phyloP scores from a whole-genome alignment of 139 green algal genomes.

The Eudorina sp. region DNA sequence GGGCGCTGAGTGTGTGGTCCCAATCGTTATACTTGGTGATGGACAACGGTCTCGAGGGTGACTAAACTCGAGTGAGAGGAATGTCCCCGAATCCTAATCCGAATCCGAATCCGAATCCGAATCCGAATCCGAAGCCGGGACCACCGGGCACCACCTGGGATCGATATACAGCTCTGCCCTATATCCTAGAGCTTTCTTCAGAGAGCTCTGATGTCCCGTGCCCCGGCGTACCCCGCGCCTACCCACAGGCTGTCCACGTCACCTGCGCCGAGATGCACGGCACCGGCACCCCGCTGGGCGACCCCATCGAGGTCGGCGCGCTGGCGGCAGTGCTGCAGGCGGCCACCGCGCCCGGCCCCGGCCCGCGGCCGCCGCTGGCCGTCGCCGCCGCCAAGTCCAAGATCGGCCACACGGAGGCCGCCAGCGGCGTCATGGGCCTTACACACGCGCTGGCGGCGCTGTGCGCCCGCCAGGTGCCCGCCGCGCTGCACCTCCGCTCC shows the following conservation, averaged over 20 bases:
- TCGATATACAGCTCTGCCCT: too few relatives aligned
- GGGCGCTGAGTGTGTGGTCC: too few relatives aligned
- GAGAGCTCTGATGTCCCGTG: too few relatives aligned
- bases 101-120: too few relatives aligned
- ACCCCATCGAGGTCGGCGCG: constrained; percentile 81
- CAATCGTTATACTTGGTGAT: too few relatives aligned
- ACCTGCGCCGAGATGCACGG: constrained; percentile 70
- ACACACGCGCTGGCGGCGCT: constrained; percentile 62
- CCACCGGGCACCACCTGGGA: too few relatives aligned
- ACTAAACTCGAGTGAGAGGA: too few relatives aligned
- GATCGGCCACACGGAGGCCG: constrained; percentile 89
- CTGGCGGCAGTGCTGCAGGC: constrained; percentile 48
- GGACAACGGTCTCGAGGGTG: too few relatives aligned
- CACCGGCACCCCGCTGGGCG: constrained; percentile 84
- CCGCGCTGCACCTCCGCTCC: constrained; percentile 74
- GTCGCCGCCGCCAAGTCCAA: constrained; percentile 82
- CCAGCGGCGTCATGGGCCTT: constrained; percentile 82
- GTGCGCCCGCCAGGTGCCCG: not conserved
- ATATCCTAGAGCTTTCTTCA: too few relatives aligned
- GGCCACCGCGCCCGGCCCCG: not conserved
- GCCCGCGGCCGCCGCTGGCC: constrained; percentile 51
- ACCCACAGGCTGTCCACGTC: constrained; percentile 23
- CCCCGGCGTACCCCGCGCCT: too few relatives aligned
- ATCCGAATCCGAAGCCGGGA: too few relatives aligned
- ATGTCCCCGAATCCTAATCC: too few relatives aligned